phyloP scores from a whole-genome alignment of 331 rosid species.

The Spiraea crenata region DNA sequence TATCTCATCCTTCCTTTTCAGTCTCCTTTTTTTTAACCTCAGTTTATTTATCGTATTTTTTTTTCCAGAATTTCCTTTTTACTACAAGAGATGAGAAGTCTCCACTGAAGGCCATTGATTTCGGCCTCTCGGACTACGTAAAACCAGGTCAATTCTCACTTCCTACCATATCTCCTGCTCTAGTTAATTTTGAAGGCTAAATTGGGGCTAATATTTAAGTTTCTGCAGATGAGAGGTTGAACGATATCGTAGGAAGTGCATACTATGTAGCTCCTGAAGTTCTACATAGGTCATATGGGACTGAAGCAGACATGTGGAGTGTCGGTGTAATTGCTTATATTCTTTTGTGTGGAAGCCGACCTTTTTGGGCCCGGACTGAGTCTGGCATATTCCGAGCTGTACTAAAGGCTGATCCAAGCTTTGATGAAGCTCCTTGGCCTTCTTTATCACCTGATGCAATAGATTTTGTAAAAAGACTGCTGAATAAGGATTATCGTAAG shows the following conservation, averaged over 20 bases:
- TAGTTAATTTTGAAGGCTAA: not conserved
- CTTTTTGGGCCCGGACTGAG: conserved; percentile 96
- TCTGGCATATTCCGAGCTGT: conserved; percentile 90
- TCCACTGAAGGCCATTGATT: conserved; percentile 74
- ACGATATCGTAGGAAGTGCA: conserved; percentile 95
- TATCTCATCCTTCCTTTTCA: not conserved
- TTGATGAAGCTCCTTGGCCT: conserved; percentile 94
- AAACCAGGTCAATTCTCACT: conserved; percentile 64
- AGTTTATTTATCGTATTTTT: conserved; percentile 21
- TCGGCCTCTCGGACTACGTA: conserved; percentile 89
- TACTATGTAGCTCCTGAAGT: conserved; percentile 98
- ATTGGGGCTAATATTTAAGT: conserved; percentile 18
- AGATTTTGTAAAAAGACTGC: conserved; percentile 81
- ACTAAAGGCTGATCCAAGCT: conserved; percentile 81
- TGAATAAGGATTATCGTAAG: conserved; percentile 77
- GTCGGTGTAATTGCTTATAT: conserved; percentile 95
- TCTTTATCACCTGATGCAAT: conserved; percentile 69
- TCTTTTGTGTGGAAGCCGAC: conserved; percentile 92
- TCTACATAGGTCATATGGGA: conserved; percentile 83
- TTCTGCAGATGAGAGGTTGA: conserved; percentile 81
- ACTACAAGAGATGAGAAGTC: conserved; percentile 66
- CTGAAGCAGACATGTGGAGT: conserved; percentile 99
- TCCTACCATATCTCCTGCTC: conserved; percentile 8
- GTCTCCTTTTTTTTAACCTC: conserved; percentile 21
- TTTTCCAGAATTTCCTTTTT: conserved; percentile 79